A percentile compares a stretch with the other conserved stretches of the same genome.
Evolutionary conservation across 192 early-diverging fungal species (phyloP).

Genomic region (Coemansia sp.): DNA sequence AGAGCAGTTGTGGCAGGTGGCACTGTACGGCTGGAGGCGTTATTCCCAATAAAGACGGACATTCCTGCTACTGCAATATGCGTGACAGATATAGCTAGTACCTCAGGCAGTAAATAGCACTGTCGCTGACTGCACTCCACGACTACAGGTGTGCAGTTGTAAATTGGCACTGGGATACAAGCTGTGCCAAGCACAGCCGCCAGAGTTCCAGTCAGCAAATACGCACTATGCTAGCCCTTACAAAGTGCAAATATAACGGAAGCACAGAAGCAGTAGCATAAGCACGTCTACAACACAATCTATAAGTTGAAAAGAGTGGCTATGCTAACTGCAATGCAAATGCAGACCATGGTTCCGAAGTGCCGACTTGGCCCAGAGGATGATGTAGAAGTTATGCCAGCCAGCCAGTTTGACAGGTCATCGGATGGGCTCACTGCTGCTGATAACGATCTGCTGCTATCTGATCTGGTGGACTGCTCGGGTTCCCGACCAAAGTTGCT

Average conservation of each 20-base stretch:
- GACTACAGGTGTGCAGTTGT: neutral
- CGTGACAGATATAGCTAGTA: neutral
- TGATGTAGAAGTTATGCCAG: conserved; percentile 13
- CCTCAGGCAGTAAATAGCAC: neutral
- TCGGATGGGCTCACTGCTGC: neutral
- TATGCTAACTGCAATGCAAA: conserved; percentile 13
- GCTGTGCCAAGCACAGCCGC: neutral
- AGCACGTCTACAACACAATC: neutral
- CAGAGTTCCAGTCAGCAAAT: neutral
- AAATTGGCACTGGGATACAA: neutral
- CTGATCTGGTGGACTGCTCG: neutral
- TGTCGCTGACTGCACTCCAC: neutral
- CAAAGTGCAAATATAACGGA: neutral
- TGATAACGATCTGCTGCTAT: neutral
- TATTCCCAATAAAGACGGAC: neutral
- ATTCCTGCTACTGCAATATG: conserved; percentile 5
- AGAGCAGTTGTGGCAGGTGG: conserved; percentile 3
- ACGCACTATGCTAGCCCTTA: neutral
- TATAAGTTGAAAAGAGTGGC: conserved; percentile 3
- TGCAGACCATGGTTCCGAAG: neutral
- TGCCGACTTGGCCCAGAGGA: conserved; percentile 14
- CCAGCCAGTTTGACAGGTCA: conserved; percentile 48
- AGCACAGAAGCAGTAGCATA: neutral
- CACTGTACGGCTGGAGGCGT: neutral
- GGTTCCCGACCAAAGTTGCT: conserved; percentile 43